Base-by-base conservation (phyloP, 495 filamentous ascomycete genomes). In the Penicillium canariense region DNA sequence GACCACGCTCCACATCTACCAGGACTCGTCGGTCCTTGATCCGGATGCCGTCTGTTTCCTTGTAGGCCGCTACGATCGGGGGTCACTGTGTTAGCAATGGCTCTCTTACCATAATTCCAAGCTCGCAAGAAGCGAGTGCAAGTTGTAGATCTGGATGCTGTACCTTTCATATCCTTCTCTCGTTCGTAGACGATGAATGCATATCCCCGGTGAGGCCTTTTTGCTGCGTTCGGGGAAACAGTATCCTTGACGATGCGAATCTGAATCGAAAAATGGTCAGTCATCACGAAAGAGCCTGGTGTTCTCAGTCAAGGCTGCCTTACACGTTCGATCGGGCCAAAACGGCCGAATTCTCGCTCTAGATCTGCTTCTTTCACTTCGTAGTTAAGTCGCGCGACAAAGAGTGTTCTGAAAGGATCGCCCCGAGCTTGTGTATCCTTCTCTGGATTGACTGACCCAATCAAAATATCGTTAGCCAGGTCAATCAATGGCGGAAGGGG, bases 121-220 rank as follows among this genome's bases (percentile, higher is more conserved):
- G 36, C 15, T 27, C 34, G 12, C 1, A 39, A 14, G 6, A 22
- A 44, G 17, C 52, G 49, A 43, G 42, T 20, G 31, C 7, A 44
- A 45, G 22, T 4, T 12, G 45, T 31, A 52, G 45, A 47, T 56
- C 32, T 48, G 48, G 52, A 45, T 45, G 51, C 52, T 73, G 80
- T 96, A 96, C 94, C 93, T 87, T 96, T 97, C 95, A 98, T 97
- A 67, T 98, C 94, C 74, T 93, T 92, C 71, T 97, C 94, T 65
- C 90, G 86, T 73, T 97, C 93, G 69, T 91, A 98, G 43, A 97
- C 91, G 61, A 98, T 87, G 69, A 98, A 98, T 54, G 91, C 94
- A 75, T 98, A 98, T 56, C 94, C 94, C 60, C 85, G 82, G 68
- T 94, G 87, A 39, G 84, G 79, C 72, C 95, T 96, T 68, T 91